Base-by-base conservation (phyloP, 2,329 filamentous ascomycete species). In the Pseudofabraea citricarpa region DNA sequence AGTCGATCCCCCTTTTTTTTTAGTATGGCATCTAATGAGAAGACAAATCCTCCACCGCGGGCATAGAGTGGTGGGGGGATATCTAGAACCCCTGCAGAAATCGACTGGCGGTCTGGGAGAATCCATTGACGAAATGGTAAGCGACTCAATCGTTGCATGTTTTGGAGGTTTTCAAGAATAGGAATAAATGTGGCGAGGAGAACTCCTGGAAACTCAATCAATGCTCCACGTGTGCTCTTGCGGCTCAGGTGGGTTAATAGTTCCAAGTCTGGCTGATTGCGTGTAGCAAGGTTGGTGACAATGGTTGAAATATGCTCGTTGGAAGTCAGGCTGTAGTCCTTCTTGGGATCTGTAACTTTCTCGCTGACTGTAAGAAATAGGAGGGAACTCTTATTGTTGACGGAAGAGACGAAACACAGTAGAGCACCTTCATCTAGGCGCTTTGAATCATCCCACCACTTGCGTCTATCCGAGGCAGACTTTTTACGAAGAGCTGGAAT, bases 171-270 rank as follows among this genome's bases (percentile, higher is more conserved):
- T 41, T 55, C 51, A 16, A 62, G 37, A 20, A 61, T 54, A 13
- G 57, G 56, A 20, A 57, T 35, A 31, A 60, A 63, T 6, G 59
- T 56, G 2, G 53, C 52, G 33, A 55, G 57, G 10, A 63, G 39
- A 4, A 63, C 46, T 5, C 55, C 55, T 2, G 58, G 60, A 37
- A 62, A 57, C 32, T 64, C 61, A 19, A 62, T 53, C 27, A 64
- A 51, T n/a, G 35, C 41, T 4, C 45, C 49, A 32, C 22, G 21
- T 24, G 27, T 43, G 13, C 32, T 41, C 24, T 47, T 18, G 41
- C 45, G 46, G 26, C 42, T 51, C 36, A 49, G 18, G 29, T 45
- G 43, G 40, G 49, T 39, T 15, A 49, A 40, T 20, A 21, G 41
- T 36, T 52, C 48, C 29, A 53, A 10, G 39, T 52, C 47, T 27